Evolutionary conservation across 495 filamentous ascomycete species (phyloP).

Genomic region (Aspergillus indologenus): DNA sequence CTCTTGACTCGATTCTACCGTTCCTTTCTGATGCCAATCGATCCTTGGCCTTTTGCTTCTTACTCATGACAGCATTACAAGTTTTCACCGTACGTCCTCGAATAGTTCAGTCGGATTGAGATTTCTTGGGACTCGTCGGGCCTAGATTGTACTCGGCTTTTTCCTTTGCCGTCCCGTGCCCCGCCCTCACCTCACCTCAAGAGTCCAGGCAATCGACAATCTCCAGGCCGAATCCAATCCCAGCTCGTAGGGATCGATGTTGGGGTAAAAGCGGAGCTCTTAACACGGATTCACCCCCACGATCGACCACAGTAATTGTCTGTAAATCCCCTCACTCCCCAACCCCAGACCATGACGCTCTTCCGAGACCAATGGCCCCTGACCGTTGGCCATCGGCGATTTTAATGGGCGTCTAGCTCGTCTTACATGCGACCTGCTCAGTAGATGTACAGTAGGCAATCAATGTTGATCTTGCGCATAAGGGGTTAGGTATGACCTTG

Average conservation of each 20-base stretch:
- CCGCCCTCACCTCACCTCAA: neutral
- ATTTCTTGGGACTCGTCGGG: neutral
- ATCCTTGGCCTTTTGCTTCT: no score
- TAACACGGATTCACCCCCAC: neutral
- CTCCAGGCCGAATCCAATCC: neutral
- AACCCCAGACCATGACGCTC: neutral
- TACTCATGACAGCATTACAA: neutral
- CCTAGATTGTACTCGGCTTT: neutral
- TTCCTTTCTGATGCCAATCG: no score
- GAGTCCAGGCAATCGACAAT: neutral
- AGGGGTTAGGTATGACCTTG: neutral
- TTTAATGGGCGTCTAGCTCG: neutral
- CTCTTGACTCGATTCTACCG: no score
- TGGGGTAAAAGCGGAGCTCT: conserved; percentile 6
- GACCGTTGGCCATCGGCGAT: neutral
- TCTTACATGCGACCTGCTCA: neutral
- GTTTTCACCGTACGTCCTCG: neutral
- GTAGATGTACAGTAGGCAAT: neutral
- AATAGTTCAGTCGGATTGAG: neutral
- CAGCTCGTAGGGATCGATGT: neutral
- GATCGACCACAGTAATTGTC: neutral
- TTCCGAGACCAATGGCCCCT: neutral
- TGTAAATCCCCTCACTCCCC: neutral
- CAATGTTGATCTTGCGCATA: neutral
- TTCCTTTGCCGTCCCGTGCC: neutral